Evolutionary conservation across 345 rosid genomes (phyloP).

Genomic region (Firmiana major): DNA sequence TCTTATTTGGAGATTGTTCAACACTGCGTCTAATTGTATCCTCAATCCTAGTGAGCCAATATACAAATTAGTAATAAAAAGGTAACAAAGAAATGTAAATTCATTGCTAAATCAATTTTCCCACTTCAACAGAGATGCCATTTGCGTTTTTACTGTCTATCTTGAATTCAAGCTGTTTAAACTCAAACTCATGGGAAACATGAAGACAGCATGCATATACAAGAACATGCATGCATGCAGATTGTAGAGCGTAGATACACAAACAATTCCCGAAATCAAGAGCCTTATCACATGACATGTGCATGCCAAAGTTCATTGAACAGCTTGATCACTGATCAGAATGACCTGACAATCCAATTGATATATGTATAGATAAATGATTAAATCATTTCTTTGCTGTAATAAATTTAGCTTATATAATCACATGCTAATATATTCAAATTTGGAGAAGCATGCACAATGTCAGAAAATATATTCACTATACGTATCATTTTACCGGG

Average conservation of each 20-base stretch:
- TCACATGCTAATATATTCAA: background rate
- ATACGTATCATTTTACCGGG: constrained; percentile 32
- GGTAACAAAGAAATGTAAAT: background rate
- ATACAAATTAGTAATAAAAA: background rate
- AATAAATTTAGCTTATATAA: background rate
- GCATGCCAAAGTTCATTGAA: background rate
- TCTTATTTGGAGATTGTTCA: constrained; percentile 8
- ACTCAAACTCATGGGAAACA: constrained; percentile 1
- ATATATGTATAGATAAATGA: background rate
- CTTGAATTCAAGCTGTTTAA: background rate
- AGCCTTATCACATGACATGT: background rate
- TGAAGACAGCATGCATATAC: background rate
- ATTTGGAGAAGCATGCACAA: background rate
- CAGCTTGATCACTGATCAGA: background rate
- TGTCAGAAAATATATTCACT: background rate
- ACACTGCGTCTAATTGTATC: background rate
- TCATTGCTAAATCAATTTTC: background rate
- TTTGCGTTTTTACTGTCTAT: background rate
- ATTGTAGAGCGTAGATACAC: background rate
- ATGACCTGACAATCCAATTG: background rate
- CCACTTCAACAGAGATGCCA: background rate
- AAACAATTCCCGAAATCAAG: background rate
- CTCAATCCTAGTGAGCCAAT: constrained; percentile 3
- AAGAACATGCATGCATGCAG: background rate
- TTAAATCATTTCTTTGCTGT: background rate